Evolutionary conservation across 164 flowering plant species (phyloP).

Genomic region (Vitis vinifera): ASM3070453v1 NC_081818.1:5950001-5950500

Average conservation of each 20-base stretch:
- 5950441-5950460: constrained; percentile 61
- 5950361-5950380: constrained; percentile 71
- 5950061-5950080: too few relatives aligned
- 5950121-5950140: too few relatives aligned
- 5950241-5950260: too few relatives aligned
- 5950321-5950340: constrained; percentile 99
- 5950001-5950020: not conserved
- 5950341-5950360: constrained; percentile 91
- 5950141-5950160: too few relatives aligned
- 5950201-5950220: too few relatives aligned
- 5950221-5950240: too few relatives aligned
- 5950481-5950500: constrained; percentile 43
- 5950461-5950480: constrained; percentile 96
- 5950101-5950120: too few relatives aligned
- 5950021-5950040: not conserved
- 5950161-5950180: too few relatives aligned
- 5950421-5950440: constrained; percentile 44
- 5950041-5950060: too few relatives aligned
- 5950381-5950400: constrained; percentile 93
- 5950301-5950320: constrained; percentile 20
- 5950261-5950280: not conserved
- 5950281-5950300: not conserved
- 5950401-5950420: constrained; percentile 92
- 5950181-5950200: too few relatives aligned
- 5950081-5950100: too few relatives aligned